Conservation (phyloP, 805 yeast genomes). For the Sugiyamaella mastotermitis region DNA sequence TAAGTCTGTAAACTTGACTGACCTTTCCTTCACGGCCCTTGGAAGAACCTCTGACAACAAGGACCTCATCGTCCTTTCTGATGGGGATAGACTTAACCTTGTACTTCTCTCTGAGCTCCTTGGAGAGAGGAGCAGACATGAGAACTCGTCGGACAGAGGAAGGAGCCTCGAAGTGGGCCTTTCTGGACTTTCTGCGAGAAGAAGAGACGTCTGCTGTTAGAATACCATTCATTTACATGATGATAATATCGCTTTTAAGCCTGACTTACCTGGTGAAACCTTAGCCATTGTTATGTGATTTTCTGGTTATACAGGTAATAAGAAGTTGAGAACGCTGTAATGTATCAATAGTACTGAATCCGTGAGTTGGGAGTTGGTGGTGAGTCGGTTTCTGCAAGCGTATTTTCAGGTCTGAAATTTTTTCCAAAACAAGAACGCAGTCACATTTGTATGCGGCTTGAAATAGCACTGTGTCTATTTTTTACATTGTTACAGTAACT, state of each 20-base stretch:
- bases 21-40: slow-evolving; percentile 99
- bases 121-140: slow-evolving; percentile 97
- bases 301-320: no score
- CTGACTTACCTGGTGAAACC: slow-evolving; percentile 50
- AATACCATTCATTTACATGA: not conserved
- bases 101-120: slow-evolving; percentile 97
- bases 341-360: no score
- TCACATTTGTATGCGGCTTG: no score
- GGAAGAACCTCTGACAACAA: slow-evolving; percentile 97
- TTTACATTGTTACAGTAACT: no score
- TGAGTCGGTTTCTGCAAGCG: no score
- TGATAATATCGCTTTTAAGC: no score
- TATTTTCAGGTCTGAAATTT: no score
- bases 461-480: no score
- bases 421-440: no score
- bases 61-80: slow-evolving; percentile 95
- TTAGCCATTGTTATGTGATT: slow-evolving; percentile 61
- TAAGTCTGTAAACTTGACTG: slow-evolving; percentile 97
- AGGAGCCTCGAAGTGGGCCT: slow-evolving; percentile 98
- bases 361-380: no score
- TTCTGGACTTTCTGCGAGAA: slow-evolving; percentile 99
- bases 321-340: no score
- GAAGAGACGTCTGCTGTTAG: slow-evolving; percentile 59
- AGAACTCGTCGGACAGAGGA: slow-evolving; percentile 90
- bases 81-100: slow-evolving; percentile 92